Conservation (phyloP, 2,329 filamentous ascomycete species). For the Pyricularia grisea region DNA sequence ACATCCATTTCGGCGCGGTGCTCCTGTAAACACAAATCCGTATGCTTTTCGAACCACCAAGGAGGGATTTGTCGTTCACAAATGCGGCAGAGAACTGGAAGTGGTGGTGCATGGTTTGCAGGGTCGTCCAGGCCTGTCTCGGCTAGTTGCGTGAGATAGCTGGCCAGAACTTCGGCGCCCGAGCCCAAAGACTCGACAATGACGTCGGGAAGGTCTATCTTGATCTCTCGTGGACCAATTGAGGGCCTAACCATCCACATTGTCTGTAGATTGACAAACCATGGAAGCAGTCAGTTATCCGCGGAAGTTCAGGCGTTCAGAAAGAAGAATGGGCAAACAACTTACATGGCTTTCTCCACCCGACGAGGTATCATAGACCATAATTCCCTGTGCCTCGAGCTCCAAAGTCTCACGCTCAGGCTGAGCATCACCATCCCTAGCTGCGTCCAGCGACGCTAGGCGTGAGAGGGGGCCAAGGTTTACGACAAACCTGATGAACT, state of each 20-base stretch:
- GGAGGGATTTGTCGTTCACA: conserved; percentile 95
- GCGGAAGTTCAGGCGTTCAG: not conserved
- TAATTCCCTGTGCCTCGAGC: conserved; percentile 93
- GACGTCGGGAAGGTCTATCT: conserved; percentile 82
- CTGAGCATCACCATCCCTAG: conserved; percentile 26
- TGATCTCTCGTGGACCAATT: conserved; percentile 79
- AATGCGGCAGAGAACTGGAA: conserved; percentile 86
- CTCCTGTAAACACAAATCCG: conserved; percentile 89
- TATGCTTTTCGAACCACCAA: conserved; percentile 99
- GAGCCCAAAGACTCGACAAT: conserved; percentile 91
- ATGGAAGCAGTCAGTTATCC: not conserved
- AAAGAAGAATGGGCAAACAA: conserved; percentile 13
- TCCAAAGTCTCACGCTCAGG: conserved; percentile 51
- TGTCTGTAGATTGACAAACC: conserved; percentile 44
- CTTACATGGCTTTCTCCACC: conserved; percentile 85
- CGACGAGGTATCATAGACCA: conserved; percentile 86
- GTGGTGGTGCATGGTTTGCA: conserved; percentile 67
- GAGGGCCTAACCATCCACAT: conserved; percentile 99
- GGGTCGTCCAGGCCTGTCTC: conserved; percentile 73
- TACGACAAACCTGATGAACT: conserved; percentile 75
- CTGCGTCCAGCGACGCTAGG: conserved; percentile 37
- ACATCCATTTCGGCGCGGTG: conserved; percentile 97
- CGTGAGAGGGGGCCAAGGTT: conserved; percentile 61
- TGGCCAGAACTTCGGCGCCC: conserved; percentile 87
- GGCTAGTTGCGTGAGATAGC: conserved; percentile 82